Evolutionary conservation across 2,329 filamentous ascomycete species (phyloP), one percentile per base, ranked within the genome.

Genomic region (Trichophyton mentagrophytes): DNA sequence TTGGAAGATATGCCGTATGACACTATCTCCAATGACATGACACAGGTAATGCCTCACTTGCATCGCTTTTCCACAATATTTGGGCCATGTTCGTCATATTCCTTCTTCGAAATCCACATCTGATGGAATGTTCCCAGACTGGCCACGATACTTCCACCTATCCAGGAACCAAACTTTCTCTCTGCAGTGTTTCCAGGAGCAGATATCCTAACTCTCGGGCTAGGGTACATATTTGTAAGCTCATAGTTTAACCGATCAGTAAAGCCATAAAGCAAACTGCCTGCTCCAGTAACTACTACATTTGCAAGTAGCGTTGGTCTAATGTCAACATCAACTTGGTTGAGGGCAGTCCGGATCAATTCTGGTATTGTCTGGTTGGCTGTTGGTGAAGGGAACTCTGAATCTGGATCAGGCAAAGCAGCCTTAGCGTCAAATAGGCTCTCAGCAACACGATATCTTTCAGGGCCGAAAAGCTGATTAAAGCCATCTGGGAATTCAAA

Each of bases 121-220:
- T 99, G 93, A 77, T 99, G 93, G 77, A 99, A 99, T 13, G 91
- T 96, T 8, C 95, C 95, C 76, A 99, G 75, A 74, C 91, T 96
- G 5, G 89, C 91, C 66, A 99, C 78, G 67, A 99, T 96, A 75
- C 90, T 96, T 53, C 93, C 93, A 55, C 95, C 93, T 66, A 99
- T 90, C 92, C 93, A 99, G 57, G 89, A 86, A 22, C 89, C 91
- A 73, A 95, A 97, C 66, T 90, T 87, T 60, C 95, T 80, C 80
- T 99, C 95, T 42, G 87, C 88, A 0, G 88, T 88, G 68, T 92
- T 84, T 17, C 90, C 89, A 0, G 90, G 87, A 0, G 93, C 90
- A 67, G 93, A 88, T 42, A 99, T 84, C 74, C 93, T 88, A 67
- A 97, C 89, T 70, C 90, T 84, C 17, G 90, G 85, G 9, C 89